These are phyloP conservation scores for Podaxis rugospora DNA, from an alignment of 768 basidiomycete genomes.

Conservation along the genomic window DNA sequence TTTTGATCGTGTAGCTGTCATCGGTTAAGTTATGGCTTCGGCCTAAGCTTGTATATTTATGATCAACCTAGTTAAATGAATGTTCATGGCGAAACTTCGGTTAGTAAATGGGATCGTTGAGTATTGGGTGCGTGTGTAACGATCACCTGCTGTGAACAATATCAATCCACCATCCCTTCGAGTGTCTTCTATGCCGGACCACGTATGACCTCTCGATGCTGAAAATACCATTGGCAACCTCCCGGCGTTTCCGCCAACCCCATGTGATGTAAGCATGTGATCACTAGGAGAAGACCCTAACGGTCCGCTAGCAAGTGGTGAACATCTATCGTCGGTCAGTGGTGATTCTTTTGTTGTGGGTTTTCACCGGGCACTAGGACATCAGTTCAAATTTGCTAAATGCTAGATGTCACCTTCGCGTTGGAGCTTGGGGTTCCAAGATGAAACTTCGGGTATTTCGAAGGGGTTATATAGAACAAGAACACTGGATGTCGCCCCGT, in stretches of 20 bases:
- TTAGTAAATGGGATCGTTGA: no score
- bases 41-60: not conserved
- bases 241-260: not conserved
- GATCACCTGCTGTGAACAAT: not conserved
- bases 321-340: not conserved
- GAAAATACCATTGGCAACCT: not conserved
- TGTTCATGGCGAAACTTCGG: conserved; percentile 2
- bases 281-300: not conserved
- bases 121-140: not conserved
- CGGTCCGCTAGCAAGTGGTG: not conserved
- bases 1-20: not conserved
- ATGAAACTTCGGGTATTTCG: conserved; percentile 7
- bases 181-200: not conserved
- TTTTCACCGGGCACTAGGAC: not conserved
- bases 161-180: not conserved
- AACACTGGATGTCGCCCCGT: not conserved
- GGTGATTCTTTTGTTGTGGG: not conserved
- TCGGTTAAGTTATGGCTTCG: not conserved
- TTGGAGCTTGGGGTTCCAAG: conserved; percentile 1
- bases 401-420: not conserved
- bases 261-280: conserved; percentile 10
- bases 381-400: not conserved
- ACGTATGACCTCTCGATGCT: not conserved
- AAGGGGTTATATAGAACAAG: not conserved
- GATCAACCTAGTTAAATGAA: not conserved